A percentile compares a stretch with the other conserved stretches of the same genome.
These are phyloP conservation scores for Scheffersomyces coipomensis DNA, from an alignment of 805 yeast genomes.

Conservation along the genomic window DNA sequence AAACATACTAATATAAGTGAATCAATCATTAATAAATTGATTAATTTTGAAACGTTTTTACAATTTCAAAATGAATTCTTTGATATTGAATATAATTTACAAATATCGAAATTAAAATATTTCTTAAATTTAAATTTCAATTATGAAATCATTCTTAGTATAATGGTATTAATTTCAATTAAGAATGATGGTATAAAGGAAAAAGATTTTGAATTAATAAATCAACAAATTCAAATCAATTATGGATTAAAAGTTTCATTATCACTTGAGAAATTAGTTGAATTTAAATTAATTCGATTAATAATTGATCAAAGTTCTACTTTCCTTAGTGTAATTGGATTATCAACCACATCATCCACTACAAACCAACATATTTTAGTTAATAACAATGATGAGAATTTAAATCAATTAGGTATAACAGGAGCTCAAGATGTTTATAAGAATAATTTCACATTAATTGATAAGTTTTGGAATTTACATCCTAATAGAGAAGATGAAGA, in stretches of 20 bases:
- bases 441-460: conserved; percentile 35
- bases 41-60: conserved; percentile 45
- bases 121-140: conserved; percentile 35
- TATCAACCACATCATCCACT: conserved; percentile 9
- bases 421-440: conserved; percentile 28
- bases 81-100: conserved; percentile 35
- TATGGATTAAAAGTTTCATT: conserved; percentile 60
- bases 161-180: conserved; percentile 58
- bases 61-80: conserved; percentile 72
- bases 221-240: conserved; percentile 54
- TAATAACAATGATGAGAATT: conserved; percentile 12
- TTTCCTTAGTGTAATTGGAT: conserved; percentile 20
- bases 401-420: conserved; percentile 26
- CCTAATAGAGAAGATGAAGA: conserved; percentile 34
- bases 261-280: conserved; percentile 47
- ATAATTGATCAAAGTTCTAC: conserved; percentile 15
- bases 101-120: conserved; percentile 26
- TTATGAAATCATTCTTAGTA: conserved; percentile 45
- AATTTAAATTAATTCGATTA: conserved; percentile 46
- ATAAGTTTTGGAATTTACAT: conserved; percentile 47
- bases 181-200: conserved; percentile 68
- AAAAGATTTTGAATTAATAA: conserved; percentile 56
- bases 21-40: conserved; percentile 49
- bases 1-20: conserved; percentile 78
- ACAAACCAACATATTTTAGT: conserved; percentile 4